phyloP scores from a whole-genome alignment of 73 alveolate species.

The Urostyla sp. region DNA sequence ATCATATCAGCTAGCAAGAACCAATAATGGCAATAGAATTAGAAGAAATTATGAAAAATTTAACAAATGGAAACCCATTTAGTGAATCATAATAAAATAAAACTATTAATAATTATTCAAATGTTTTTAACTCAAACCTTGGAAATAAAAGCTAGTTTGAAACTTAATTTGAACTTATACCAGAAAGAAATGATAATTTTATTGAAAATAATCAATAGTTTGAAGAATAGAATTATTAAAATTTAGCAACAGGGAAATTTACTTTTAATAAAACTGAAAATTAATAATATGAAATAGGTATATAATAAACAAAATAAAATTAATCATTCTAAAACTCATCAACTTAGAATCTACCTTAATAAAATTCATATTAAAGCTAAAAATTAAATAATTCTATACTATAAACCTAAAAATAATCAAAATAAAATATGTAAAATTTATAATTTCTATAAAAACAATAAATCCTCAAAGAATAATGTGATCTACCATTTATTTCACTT shows the following conservation, averaged over 20 bases:
- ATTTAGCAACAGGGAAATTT: background rate
- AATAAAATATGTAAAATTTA: background rate
- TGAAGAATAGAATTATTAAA: too few relatives aligned
- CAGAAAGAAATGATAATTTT: too few relatives aligned
- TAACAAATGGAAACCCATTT: conserved; percentile 9
- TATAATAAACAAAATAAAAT: background rate
- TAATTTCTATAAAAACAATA: background rate
- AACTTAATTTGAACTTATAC: too few relatives aligned
- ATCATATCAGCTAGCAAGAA: background rate
- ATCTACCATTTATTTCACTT: conserved; percentile 47
- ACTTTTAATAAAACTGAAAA: background rate
- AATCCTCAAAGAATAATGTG: conserved; percentile 44
- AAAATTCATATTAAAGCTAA: background rate
- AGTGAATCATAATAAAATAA: background rate
- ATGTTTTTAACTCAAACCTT: background rate
- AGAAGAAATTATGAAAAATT: conserved; percentile 8
- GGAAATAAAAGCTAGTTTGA: too few relatives aligned
- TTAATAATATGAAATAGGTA: background rate
- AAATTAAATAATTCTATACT: too few relatives aligned
- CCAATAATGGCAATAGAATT: conserved; percentile 3
- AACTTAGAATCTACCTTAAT: background rate
- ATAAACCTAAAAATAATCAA: background rate
- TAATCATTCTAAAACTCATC: background rate
- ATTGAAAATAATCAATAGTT: too few relatives aligned
- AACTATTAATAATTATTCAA: background rate